A percentile compares a stretch with the other conserved stretches of the same genome.
Conservation (phyloP, 73 alveolate genomes). For the Paramecium biaurelia region DNA sequence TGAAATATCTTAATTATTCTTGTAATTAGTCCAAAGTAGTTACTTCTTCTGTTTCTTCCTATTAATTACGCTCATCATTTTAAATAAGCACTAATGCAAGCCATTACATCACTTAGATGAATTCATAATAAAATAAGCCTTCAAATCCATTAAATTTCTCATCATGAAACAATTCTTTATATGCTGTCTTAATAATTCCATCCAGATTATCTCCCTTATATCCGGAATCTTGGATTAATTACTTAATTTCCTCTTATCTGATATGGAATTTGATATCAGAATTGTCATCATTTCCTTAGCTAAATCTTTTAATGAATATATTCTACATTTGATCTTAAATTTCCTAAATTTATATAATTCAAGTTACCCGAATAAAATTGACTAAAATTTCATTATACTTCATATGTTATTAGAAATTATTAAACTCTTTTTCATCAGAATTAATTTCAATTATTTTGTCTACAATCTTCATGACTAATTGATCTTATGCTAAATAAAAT, state of each 20-base stretch:
- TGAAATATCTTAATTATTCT: background rate
- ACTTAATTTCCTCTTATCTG: constrained; percentile 50
- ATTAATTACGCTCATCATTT: constrained; percentile 35
- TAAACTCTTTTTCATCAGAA: constrained; percentile 48
- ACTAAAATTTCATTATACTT: constrained; percentile 36
- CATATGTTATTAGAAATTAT: constrained; percentile 63
- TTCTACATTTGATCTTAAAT: background rate
- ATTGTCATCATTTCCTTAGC: background rate
- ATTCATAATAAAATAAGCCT: constrained; percentile 62
- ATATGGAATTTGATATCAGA: constrained; percentile 54
- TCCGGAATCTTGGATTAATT: constrained; percentile 54
- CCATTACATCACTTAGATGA: constrained; percentile 60
- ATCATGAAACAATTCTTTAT: constrained; percentile 47
- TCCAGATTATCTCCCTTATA: constrained; percentile 64
- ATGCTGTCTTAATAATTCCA: constrained; percentile 45
- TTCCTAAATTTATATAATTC: background rate
- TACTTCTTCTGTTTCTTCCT: constrained; percentile 45
- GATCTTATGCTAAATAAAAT: constrained; percentile 20
- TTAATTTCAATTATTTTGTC: constrained; percentile 50
- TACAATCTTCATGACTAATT: constrained; percentile 9
- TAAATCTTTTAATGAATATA: constrained; percentile 36
- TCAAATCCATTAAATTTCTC: constrained; percentile 62
- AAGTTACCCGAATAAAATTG: constrained; percentile 53
- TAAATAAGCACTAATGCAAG: constrained; percentile 32
- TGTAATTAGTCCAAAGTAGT: background rate